Evolutionary conservation across 192 early-diverging fungal genomes (phyloP), one percentile per base, ranked within the genome.

Genomic region (Borealophlyctis nickersoniae): DNA sequence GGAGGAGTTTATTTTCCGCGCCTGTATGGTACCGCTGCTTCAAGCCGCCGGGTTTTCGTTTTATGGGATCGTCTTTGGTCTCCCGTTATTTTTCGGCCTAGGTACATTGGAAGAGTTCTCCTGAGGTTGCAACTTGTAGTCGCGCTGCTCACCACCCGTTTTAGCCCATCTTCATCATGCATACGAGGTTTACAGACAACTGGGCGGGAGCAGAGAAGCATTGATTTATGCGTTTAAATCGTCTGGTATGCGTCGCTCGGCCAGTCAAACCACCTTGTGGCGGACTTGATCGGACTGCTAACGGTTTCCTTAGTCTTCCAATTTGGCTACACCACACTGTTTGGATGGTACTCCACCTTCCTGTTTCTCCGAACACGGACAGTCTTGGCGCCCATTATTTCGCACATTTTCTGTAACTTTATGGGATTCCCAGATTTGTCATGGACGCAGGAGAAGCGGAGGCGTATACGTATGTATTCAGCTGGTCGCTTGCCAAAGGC

Each of bases 391-490:
- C 73, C 81, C 7, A 74, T 86, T 33, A 29, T 84, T 11, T 71
- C 75, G n/a, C 91, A 92, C 66, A 63, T 76, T 36, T 81, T 92
- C 48, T 90, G 89, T 67, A 92, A 92, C 56, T 61, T 77, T 5
- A 84, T 89, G 83, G 91, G 91, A 16, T 84, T 91, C 26, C 91
- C 91, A 1, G 81, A 88, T 53, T 39, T 88, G n/a, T n/a, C n/a
- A n/a, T n/a, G n/a, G n/a, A n/a, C n/a, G n/a, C n/a, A n/a, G n/a
- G n/a, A n/a, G n/a, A n/a, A n/a, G n/a, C n/a, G n/a, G n/a, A n/a
- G n/a, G n/a, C n/a, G n/a, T n/a, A n/a, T n/a, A n/a, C n/a, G n/a
- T n/a, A n/a, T n/a, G n/a, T n/a, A n/a, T n/a, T n/a, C n/a, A n/a
- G n/a, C n/a, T n/a, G n/a, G n/a, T n/a, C n/a, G n/a, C n/a, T n/a